Evolutionary conservation across 768 basidiomycete species (phyloP).

Genomic region (Boletus coccyginus): DNA sequence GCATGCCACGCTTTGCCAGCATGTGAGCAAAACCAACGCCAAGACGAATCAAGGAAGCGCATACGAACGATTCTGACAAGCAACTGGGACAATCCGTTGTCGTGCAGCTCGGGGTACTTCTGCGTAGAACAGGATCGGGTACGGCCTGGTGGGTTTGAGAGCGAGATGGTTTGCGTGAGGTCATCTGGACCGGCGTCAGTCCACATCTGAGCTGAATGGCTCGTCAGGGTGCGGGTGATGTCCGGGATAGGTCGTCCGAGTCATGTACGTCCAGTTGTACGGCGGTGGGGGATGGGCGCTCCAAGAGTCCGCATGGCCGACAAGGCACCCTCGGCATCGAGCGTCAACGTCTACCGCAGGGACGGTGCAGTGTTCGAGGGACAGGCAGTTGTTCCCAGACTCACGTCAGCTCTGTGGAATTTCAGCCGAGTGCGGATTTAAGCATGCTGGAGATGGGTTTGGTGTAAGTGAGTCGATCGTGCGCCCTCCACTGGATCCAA

Average conservation of each 20-base stretch:
- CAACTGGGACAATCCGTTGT: conserved; percentile 87
- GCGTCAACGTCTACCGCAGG: too few species aligned
- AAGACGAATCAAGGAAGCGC: background rate
- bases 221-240: conserved; percentile 32
- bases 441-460: too few species aligned
- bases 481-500: too few species aligned
- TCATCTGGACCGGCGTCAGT: conserved; percentile 56
- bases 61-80: conserved; percentile 81
- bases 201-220: conserved; percentile 39
- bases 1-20: conserved; percentile 84
- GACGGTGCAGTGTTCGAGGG: too few species aligned
- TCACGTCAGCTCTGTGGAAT: too few species aligned
- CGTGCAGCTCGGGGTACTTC: conserved; percentile 93
- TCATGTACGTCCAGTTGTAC: conserved; percentile 99
- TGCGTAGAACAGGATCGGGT: conserved; percentile 98
- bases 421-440: too few species aligned
- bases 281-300: too few species aligned
- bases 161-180: conserved; percentile 65
- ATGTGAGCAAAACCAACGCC: background rate
- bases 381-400: too few species aligned
- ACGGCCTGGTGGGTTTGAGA: conserved; percentile 84
- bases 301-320: too few species aligned
- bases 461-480: too few species aligned
- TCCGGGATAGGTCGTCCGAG: conserved; percentile 79
- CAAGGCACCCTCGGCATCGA: too few species aligned